phyloP scores from a whole-genome alignment of 306 rosid species.

The Oxytropis ochrocephala region DNA sequence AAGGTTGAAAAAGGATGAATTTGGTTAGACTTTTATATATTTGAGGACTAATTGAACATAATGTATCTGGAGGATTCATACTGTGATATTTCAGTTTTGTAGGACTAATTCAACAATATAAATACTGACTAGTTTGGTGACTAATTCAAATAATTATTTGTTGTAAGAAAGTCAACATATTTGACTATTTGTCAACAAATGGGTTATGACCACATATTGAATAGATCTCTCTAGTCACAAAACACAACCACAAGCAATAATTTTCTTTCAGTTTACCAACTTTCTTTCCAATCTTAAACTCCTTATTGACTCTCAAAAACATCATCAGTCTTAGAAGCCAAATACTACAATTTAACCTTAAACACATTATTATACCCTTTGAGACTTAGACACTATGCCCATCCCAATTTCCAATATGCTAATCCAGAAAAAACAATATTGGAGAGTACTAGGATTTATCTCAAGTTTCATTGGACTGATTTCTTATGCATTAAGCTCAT shows the following conservation, averaged over 20 bases:
- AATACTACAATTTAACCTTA: not conserved
- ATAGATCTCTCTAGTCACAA: not conserved
- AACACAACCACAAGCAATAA: not conserved
- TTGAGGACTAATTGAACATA: too few species aligned
- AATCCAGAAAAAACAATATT: not conserved
- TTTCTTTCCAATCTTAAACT: not conserved
- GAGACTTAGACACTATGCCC: not conserved
- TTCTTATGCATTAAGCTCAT: conserved; percentile 18
- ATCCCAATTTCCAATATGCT: not conserved
- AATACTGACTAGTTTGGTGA: too few species aligned
- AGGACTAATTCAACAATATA: too few species aligned
- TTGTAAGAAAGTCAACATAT: not conserved
- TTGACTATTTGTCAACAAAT: not conserved
- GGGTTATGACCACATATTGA: not conserved
- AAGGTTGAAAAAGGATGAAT: too few species aligned
- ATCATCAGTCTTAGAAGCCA: not conserved
- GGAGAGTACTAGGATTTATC: conserved; percentile 17
- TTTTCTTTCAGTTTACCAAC: not conserved
- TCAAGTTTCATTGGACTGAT: conserved; percentile 12
- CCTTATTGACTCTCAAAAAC: not conserved
- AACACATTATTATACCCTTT: not conserved
- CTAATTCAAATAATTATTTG: too few species aligned
- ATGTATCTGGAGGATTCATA: too few species aligned
- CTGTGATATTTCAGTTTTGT: too few species aligned
- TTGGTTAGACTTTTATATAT: too few species aligned